Base-by-base conservation (phyloP, 352 stramenopile genomes). In the Pilasporangium apinafurcum region DNA sequence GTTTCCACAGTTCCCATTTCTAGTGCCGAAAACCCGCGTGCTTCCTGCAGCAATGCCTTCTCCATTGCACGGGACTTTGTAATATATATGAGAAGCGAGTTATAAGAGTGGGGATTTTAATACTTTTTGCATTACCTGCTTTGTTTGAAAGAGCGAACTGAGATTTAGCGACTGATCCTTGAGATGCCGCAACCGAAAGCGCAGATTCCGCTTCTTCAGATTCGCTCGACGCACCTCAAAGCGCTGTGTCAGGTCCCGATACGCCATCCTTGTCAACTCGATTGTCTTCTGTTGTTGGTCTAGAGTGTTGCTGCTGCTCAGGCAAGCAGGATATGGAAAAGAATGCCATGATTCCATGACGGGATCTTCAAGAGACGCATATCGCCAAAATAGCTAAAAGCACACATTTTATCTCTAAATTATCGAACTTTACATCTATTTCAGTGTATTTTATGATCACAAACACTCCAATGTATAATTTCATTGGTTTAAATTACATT, bases 21-120 rank as follows among this genome's bases (percentile, higher is more conserved):
- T 14, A 65, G 30, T 6, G 41, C 45, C 0, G 43, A 45, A 33
- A 68, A 69, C n/a, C 76, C 76, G 12, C 59, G 42, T 8, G 46
- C 53, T 37, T 89, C 74, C 48, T 86, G 73, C 1, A 89, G 55
- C 29, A 89, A 31, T 10, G 71, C 71, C 24, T 68, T 76, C 44
- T 86, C 69, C 68, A 86, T 86, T 0, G 64, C 61, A 22, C 67
- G 59, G 5, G 58, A 49, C 49, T 82, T 79, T 54, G 44, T 69
- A 53, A 67, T 83, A 25, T 7, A 32, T 12, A 2, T 8, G 3
- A 49, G 22, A n/a, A n/a, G n/a, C n/a, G n/a, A n/a, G n/a, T n/a
- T 18, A 48, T 4, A 50, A 7, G 29, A 16, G 20, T 39, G 25
- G 47, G 18, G 14, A 33, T 3, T 8, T 27, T 5, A 37, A 37